Percentiles rank a stretch among this genome's conserved stretches.
phyloP scores from a whole-genome alignment of 768 basidiomycete species.

The Suillus brevipes region DNA sequence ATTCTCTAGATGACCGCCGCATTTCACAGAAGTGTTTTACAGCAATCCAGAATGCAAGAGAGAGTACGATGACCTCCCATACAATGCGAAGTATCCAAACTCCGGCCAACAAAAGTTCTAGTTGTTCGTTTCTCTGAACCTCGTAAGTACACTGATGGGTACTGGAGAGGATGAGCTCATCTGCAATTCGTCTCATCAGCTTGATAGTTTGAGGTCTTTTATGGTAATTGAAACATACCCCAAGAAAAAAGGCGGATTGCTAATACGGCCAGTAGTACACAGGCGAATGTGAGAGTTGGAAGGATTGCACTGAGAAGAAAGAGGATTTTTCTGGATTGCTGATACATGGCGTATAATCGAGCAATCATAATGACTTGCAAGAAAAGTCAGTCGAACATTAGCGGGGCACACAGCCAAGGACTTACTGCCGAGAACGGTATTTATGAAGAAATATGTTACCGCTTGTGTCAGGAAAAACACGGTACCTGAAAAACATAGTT shows the following conservation, averaged over 20 bases:
- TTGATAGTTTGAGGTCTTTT: not conserved
- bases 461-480: not conserved
- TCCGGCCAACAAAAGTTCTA: not conserved
- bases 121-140: not conserved
- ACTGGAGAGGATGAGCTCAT: not conserved
- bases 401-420: not conserved
- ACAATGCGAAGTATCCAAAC: not conserved
- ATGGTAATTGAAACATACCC: not conserved
- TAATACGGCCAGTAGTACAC: not conserved
- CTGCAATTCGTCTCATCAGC: not conserved
- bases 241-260: not conserved
- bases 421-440: not conserved
- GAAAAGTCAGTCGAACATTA: not conserved
- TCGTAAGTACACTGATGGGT: not conserved
- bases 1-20: not conserved
- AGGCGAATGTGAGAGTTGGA: not conserved
- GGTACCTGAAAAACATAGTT: not conserved
- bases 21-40: not conserved
- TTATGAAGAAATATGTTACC: not conserved
- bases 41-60: not conserved
- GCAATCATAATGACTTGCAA: not conserved
- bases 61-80: not conserved
- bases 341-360: not conserved
- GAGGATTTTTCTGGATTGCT: not conserved
- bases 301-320: not conserved